These are phyloP conservation scores for Astrocystis sublimbata DNA, from an alignment of 495 filamentous ascomycete species.

Conservation along the genomic window DNA sequence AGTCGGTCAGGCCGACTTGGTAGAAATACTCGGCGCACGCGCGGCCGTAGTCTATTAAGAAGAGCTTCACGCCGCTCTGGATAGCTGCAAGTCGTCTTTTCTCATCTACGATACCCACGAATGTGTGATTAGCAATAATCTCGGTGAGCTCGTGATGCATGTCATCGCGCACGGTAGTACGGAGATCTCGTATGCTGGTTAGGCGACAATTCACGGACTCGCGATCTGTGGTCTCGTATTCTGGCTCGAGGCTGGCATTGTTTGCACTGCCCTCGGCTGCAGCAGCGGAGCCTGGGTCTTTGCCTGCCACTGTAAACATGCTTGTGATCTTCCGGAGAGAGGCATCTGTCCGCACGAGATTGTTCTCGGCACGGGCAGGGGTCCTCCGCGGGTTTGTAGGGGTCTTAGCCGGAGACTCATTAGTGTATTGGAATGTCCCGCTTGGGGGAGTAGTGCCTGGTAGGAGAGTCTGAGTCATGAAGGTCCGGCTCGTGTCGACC, in stretches of 20 bases:
- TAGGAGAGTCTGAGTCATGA: constrained; percentile 88
- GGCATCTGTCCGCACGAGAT: constrained; percentile 87
- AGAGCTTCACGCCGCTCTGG: constrained; percentile 90
- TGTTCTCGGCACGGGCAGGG: constrained; percentile 73
- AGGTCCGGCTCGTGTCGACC: constrained; percentile 93
- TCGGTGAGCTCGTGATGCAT: constrained; percentile 93
- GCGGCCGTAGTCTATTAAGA: constrained; percentile 91
- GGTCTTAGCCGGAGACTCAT: constrained; percentile 38
- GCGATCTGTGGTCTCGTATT: constrained; percentile 71
- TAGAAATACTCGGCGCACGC: constrained; percentile 92
- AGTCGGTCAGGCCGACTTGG: constrained; percentile 93
- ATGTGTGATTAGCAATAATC: constrained; percentile 85
- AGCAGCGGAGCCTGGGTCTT: constrained; percentile 14
- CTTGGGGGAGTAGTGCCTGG: constrained; percentile 59
- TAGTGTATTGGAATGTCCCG: constrained; percentile 32
- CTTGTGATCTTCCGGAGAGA: constrained; percentile 92
- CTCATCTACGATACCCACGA: constrained; percentile 91
- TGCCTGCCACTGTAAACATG: constrained; percentile 67
- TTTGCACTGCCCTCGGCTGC: constrained; percentile 28
- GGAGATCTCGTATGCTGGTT: constrained; percentile 81
- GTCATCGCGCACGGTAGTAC: constrained; percentile 72
- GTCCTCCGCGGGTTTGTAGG: constrained; percentile 41
- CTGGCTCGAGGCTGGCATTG: constrained; percentile 45
- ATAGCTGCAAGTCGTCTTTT: constrained; percentile 84
- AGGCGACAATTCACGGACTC: constrained; percentile 66